Evolutionary conservation across 2,329 filamentous ascomycete species (phyloP).

Genomic region (Botrytis elliptica): DNA sequence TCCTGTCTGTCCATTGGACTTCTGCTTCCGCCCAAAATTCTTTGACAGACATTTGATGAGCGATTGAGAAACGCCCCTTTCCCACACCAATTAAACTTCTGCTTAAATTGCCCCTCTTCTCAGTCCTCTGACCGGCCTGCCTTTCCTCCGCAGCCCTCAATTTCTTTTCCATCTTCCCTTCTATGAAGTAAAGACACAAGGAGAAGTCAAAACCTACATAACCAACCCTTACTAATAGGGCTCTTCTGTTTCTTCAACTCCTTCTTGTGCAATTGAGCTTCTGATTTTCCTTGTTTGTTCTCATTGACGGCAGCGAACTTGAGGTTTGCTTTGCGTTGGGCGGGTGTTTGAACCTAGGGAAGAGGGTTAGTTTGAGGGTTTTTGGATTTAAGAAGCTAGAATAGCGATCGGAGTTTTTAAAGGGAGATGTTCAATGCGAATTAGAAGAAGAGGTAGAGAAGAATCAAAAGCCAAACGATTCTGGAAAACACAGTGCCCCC

Average conservation of each 20-base stretch:
- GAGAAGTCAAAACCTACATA: slow-evolving; percentile 49
- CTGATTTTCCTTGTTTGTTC: slow-evolving; percentile 72
- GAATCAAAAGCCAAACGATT: neutral
- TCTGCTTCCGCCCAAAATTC: neutral
- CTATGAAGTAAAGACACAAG: neutral
- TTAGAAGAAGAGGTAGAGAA: neutral
- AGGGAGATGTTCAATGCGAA: neutral
- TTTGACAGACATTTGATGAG: neutral
- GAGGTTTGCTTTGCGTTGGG: slow-evolving; percentile 78
- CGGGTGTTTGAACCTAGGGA: slow-evolving; percentile 73
- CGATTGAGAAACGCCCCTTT: neutral
- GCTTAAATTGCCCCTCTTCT: neutral
- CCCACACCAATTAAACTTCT: too few species aligned
- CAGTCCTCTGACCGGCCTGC: neutral
- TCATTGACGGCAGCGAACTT: slow-evolving; percentile 75
- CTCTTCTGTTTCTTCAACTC: slow-evolving; percentile 44
- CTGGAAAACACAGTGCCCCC: neutral
- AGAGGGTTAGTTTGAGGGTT: neutral
- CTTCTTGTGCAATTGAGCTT: slow-evolving; percentile 62
- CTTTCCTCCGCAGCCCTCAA: neutral
- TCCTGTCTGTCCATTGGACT: neutral
- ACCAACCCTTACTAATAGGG: slow-evolving; percentile 63
- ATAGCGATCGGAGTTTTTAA: neutral
- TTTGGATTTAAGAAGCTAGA: neutral
- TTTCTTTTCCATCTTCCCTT: neutral